These are phyloP conservation scores for Plantago major DNA, from an alignment of 257 asterid genomes.

Conservation along the genomic window DNA sequence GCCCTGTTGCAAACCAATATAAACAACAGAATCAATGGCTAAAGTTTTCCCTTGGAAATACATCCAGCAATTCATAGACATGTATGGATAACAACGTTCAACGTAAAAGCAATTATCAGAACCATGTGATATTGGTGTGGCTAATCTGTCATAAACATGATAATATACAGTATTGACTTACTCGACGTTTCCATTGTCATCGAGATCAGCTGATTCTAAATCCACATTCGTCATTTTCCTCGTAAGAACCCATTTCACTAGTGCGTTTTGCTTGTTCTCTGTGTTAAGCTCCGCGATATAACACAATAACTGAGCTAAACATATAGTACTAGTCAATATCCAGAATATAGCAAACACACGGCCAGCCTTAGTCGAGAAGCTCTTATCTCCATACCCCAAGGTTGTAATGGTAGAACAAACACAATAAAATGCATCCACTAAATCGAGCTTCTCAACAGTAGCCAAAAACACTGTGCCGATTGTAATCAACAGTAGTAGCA, in stretches of 20 bases:
- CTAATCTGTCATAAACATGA: too few relatives aligned
- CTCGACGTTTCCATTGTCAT: slow-evolving; percentile 66
- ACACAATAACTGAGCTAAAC: slow-evolving; percentile 70
- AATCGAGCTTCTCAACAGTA: slow-evolving; percentile 51
- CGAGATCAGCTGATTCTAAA: slow-evolving; percentile 87
- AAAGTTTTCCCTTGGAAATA: not conserved
- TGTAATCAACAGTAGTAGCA: slow-evolving; percentile 44
- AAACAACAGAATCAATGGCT: slow-evolving; percentile 11
- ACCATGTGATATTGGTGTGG: not conserved
- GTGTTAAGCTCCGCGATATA: slow-evolving; percentile 70
- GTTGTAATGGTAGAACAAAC: slow-evolving; percentile 84
- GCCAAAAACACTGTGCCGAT: slow-evolving; percentile 52
- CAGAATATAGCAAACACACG: slow-evolving; percentile 80
- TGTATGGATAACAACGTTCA: too few relatives aligned
- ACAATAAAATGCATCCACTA: slow-evolving; percentile 75
- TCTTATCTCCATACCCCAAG: slow-evolving; percentile 88
- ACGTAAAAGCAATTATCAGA: not conserved
- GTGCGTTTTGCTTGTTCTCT: slow-evolving; percentile 56
- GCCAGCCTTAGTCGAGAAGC: slow-evolving; percentile 80
- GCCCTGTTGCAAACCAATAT: slow-evolving; percentile 39
- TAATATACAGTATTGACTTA: slow-evolving; percentile 27
- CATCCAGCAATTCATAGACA: not conserved
- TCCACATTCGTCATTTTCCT: slow-evolving; percentile 67
- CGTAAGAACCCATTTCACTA: slow-evolving; percentile 52
- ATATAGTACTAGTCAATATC: slow-evolving; percentile 70